Evolutionary conservation across 306 rosid species (phyloP), one percentile per base, ranked within the genome.

Genomic region (Vachellia pachyceras): DNA sequence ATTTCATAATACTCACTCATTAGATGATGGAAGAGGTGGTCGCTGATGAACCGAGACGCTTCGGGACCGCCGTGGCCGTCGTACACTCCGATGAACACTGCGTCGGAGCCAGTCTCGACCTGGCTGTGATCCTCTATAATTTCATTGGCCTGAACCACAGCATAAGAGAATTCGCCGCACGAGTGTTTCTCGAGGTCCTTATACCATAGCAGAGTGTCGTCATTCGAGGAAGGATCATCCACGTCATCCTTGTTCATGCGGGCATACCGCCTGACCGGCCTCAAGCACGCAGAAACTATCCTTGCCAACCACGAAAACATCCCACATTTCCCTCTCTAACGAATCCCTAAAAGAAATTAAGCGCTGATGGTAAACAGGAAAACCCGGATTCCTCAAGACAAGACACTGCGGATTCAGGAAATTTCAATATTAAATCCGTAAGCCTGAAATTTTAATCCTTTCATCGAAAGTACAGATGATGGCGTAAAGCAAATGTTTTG

Each of bases 261-360:
- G 80, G 90, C 98, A 89, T 92, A 92, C 58, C 86, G 79, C 79
- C 92, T 84, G 77, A 92, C 90, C n/a, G 97, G 98, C 83, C 84
- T 89, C 97, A 93, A 90, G 87, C 98, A 94, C 55, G 91, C 88
- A 60, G 92, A 87, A 68, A 88, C 90, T 74, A 90, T 82, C 90
- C 94, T 92, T 92, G 92, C 94, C 88, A 94, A 78, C 98, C 97
- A 90, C 94, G 97, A 90, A 89, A 94, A 91, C 98, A 94, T 94
- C 96, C 97, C 97, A 89, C 98, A 94, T 94, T 92, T 92, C 96
- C 94, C 87, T 85, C 80, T 68, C 69, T 79, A 87, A 80, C 85
- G 45, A 18, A 66, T 69, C 88, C 83, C 86, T 61, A n/a, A 3
- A 55, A 47, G 25, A 49, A 69, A 45, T 69, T 70, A 50, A 69